Base-by-base conservation (phyloP, 2,329 filamentous ascomycete species). In the Aspergillus proliferans region DNA sequence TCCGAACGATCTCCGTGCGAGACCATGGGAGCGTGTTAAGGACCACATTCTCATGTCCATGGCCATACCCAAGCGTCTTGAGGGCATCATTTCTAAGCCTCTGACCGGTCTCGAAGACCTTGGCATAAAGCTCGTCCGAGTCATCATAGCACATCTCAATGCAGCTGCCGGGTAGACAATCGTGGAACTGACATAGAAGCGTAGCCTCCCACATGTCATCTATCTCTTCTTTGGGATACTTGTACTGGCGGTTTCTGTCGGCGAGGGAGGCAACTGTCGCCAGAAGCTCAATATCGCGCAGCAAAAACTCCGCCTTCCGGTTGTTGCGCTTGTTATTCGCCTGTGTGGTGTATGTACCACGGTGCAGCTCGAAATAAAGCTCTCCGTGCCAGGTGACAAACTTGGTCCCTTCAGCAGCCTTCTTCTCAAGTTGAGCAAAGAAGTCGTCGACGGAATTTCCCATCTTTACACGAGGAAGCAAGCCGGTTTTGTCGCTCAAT, bases 141-240 rank as follows among this genome's bases (percentile, higher is more conserved):
- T 98, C 93, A 66, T 95, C 88, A 61, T 97, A 97, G 69, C 90
- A 95, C 90, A 97, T 96, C 68, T 94, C 91, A 59, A 98, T 97
- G 30, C 84, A 88, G 65, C 89, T 96, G 48, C 93, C 93, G 0
- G 93, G 93, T 46, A 98, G 77, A 66, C 93, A 97, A 66, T 98
- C 93, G 57, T 98, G 93, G 77, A 98, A 98, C 63, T 98, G 93
- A 58, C 92, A 97, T 22, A 97, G 81, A 21, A 97, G 77, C 3
- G 92, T 86, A 48, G 81, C 79, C 73, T 97, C 92, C 93, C 93
- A 98, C 84, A 98, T 94, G 49, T 86, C 80, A 64, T 98, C 93
- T 48, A 98, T 85, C n/a, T 93, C 83, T 64, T 87, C 82, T 71
- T 95, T 96, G 8, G 93, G 93, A 65, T 97, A 98, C 62, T 86